Evolutionary conservation across 495 filamentous ascomycete species (phyloP).

Genomic region (Penicillium longicatenatum): DNA sequence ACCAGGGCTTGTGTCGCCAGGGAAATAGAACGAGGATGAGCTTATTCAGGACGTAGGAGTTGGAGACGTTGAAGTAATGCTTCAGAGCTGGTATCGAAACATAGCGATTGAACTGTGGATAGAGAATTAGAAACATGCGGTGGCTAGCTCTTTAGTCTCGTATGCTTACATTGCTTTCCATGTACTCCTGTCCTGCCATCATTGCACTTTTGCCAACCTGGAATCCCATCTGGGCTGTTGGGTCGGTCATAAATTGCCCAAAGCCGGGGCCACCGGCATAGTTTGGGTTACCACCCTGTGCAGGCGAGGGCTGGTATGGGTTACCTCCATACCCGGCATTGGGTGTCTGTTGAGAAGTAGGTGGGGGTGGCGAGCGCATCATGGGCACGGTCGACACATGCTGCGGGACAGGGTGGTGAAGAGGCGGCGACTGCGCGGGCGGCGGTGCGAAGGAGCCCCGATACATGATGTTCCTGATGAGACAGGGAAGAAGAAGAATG

Average conservation of each 20-base stretch:
- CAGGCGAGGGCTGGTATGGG: slow-evolving; percentile 62
- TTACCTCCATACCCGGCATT: slow-evolving; percentile 68
- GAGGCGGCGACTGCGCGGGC: slow-evolving; percentile 85
- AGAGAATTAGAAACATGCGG: slow-evolving; percentile 14
- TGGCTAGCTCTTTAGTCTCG: neutral
- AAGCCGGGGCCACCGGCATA: slow-evolving; percentile 65
- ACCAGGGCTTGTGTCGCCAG: slow-evolving; percentile 97
- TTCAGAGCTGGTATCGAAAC: slow-evolving; percentile 90
- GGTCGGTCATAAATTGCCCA: slow-evolving; percentile 90
- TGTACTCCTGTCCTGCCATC: slow-evolving; percentile 82
- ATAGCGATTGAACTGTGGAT: slow-evolving; percentile 79
- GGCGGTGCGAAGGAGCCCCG: slow-evolving; percentile 73
- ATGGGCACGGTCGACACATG: slow-evolving; percentile 99
- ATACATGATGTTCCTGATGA: slow-evolving; percentile 64
- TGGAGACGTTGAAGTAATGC: slow-evolving; percentile 97
- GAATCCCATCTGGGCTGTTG: slow-evolving; percentile 93
- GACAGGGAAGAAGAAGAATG: slow-evolving; percentile 6
- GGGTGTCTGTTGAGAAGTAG: slow-evolving; percentile 70
- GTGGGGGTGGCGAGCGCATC: slow-evolving; percentile 93
- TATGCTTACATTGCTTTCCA: slow-evolving; percentile 80
- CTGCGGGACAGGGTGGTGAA: slow-evolving; percentile 97
- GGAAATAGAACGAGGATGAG: slow-evolving; percentile 91
- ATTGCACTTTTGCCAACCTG: slow-evolving; percentile 92
- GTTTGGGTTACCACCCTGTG: slow-evolving; percentile 51
- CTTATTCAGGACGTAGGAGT: slow-evolving; percentile 84